Conservation (phyloP, 495 filamentous ascomycete species). For the Tuber brumale region DNA sequence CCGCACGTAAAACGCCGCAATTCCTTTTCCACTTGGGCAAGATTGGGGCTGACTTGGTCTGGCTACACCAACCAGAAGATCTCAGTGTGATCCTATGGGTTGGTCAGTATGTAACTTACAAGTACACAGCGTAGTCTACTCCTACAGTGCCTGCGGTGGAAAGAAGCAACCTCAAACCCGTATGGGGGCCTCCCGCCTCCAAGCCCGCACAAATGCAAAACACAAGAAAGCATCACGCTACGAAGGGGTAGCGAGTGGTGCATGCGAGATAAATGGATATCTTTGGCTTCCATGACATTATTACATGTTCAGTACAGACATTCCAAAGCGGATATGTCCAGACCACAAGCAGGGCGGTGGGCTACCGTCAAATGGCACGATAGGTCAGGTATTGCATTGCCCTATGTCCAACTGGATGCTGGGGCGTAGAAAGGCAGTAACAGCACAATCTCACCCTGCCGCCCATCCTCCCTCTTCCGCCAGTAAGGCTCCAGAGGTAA, state of each 20-base stretch:
- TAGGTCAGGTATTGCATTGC: background rate
- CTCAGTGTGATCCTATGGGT: background rate
- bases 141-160: background rate
- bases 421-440: slow-evolving; percentile 3
- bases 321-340: background rate
- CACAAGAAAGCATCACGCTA: background rate
- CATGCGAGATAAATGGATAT: background rate
- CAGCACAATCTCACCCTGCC: background rate
- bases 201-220: background rate
- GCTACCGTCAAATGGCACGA: background rate
- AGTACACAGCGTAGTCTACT: background rate
- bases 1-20: background rate
- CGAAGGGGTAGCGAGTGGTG: background rate
- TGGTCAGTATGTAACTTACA: background rate
- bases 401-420: background rate
- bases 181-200: background rate
- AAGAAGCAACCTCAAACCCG: background rate
- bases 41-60: background rate
- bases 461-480: background rate
- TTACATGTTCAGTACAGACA: slow-evolving; percentile 1
- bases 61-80: background rate
- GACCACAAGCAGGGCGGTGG: background rate
- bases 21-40: background rate
- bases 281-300: background rate
- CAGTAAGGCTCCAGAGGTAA: background rate